Evolutionary conservation across 352 stramenopile genomes (phyloP).

Genomic region (Blastocystis sp.): DNA sequence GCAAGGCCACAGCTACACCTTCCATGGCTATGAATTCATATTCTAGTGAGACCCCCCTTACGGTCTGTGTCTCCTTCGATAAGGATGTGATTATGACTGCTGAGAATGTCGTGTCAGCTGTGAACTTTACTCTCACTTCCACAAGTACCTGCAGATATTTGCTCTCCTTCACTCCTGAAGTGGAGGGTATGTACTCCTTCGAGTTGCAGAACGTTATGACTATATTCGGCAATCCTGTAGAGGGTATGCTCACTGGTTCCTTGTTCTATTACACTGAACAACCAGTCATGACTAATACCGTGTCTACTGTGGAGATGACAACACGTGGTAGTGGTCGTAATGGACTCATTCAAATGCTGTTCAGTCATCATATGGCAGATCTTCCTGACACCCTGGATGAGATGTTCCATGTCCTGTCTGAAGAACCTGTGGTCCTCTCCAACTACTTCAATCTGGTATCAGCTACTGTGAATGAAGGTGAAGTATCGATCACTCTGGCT

Average conservation of each 20-base stretch:
- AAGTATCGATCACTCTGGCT: neutral
- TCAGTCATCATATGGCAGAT: constrained; percentile 11
- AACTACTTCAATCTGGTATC: neutral
- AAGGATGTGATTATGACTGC: neutral
- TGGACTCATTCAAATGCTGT: neutral
- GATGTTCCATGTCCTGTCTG: constrained; percentile 14
- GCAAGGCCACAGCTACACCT: neutral
- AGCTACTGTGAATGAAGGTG: neutral
- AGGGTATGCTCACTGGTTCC: neutral
- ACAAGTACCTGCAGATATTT: neutral
- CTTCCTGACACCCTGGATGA: neutral
- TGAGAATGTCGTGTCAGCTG: neutral
- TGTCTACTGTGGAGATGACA: neutral
- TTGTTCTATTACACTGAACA: neutral
- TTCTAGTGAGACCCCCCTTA: neutral
- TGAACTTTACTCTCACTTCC: neutral
- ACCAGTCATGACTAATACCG: neutral
- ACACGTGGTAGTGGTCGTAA: neutral
- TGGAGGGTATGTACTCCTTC: neutral
- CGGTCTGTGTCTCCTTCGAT: neutral
- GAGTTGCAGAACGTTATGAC: neutral
- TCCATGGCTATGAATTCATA: neutral
- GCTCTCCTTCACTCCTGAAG: neutral
- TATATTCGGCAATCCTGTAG: constrained; percentile 18
- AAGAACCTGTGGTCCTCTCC: neutral